Evolutionary conservation across 2,329 filamentous ascomycete species (phyloP), one percentile per base, ranked within the genome.

Genomic region (Neonectria neomacrospora): DNA sequence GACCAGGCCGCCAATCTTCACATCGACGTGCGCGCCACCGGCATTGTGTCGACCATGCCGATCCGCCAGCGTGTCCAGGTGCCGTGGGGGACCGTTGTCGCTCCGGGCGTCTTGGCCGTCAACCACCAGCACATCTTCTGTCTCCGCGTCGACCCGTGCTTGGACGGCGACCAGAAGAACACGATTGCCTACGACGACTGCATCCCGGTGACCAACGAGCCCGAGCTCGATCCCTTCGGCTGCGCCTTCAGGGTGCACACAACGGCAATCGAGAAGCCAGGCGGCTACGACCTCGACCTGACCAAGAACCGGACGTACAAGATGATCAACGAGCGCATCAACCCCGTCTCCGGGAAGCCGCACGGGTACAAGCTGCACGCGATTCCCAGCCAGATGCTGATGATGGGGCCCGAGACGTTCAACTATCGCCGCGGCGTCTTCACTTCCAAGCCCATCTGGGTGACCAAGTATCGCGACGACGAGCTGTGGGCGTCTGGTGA

Each of bases 91-190:
- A 90, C 85, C 54, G 80, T 88, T 5, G 87, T 91, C 3, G 80
- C 81, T 0, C 83, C 84, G 0, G 88, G 88, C 0, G 85, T 86
- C 0, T 75, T 90, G 5, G 88, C 87, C 0, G 85, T 86, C 47
- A 87, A 90, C 71, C 88, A 90, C 69, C 88, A 90, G 70, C 88
- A 90, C 75, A 81, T 90, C 54, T 90, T 91, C 73, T 83, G 80
- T 18, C 73, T 86, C 42, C 82, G 87, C 3, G 83, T 90, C 26
- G 88, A 90, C 67, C 86, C 87, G 0, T 83, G 84, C 18, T 79
- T 90, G 52, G 87, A 90, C 69, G 86, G 86, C 5, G 78, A 77
- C 5, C 88, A 76, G 5, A 89, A 89, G 6, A 68, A 64, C 58
- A 67, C 63, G 3, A 54, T 69, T 5, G 30, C 54, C 1, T 64